Evolutionary conservation across 2,329 filamentous ascomycete species (phyloP).

Genomic region (Pestalotiopsis fici): DNA sequence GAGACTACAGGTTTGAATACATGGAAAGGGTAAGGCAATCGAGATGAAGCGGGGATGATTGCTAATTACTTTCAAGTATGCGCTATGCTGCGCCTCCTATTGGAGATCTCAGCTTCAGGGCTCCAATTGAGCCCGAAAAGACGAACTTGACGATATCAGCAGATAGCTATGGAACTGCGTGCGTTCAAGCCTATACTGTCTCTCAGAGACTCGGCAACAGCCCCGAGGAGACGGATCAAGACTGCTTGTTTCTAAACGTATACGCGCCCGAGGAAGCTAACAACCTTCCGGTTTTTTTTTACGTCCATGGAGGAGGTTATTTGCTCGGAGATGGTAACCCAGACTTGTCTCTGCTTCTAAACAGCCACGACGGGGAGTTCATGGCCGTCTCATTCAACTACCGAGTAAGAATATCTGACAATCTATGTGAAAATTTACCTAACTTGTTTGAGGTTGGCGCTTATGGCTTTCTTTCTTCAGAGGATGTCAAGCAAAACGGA

Average conservation of each 20-base stretch:
- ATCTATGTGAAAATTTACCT: neutral
- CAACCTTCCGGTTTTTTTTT: slow-evolving; percentile 44
- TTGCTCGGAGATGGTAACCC: neutral
- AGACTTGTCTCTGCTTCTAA: neutral
- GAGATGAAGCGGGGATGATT: neutral
- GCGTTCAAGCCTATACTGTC: neutral
- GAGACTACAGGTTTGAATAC: slow-evolving; percentile 38
- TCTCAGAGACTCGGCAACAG: neutral
- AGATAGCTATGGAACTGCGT: slow-evolving; percentile 23
- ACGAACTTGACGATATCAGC: slow-evolving; percentile 36
- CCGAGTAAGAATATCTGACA: neutral
- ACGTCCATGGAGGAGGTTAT: slow-evolving; percentile 36
- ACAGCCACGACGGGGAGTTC: neutral
- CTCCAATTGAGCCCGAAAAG: neutral
- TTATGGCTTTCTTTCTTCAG: slow-evolving; percentile 2
- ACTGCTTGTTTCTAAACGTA: slow-evolving; percentile 50
- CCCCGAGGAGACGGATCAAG: slow-evolving; percentile 35
- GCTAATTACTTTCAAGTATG: slow-evolving; percentile 30
- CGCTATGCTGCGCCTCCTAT: slow-evolving; percentile 43
- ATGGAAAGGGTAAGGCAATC: slow-evolving; percentile 42
- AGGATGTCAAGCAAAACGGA: neutral
- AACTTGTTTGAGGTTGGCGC: neutral
- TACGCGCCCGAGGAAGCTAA: slow-evolving; percentile 36
- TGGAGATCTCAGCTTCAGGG: slow-evolving; percentile 38
- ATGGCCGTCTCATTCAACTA: neutral